Conservation (phyloP, 106 monocot genomes). For the Gastrodia elata region DNA sequence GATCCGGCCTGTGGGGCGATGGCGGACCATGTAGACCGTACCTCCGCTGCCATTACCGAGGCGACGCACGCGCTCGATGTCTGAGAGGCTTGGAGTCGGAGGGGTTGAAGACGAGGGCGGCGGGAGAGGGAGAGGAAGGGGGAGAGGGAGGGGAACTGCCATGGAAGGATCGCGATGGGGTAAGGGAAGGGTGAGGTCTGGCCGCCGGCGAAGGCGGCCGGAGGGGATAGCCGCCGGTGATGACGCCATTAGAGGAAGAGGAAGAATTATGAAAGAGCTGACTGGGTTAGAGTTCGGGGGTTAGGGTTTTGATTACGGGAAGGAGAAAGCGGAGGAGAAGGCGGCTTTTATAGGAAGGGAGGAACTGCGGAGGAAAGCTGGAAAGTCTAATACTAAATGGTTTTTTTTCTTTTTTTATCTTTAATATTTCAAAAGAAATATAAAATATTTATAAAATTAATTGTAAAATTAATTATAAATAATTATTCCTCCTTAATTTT, state of each 20-base stretch:
- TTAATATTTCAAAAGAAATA: too few relatives aligned
- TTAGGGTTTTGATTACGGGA: background rate
- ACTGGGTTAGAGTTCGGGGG: background rate
- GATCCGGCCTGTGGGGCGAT: constrained; percentile 29
- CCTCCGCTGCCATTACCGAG: constrained; percentile 61
- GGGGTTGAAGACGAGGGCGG: constrained; percentile 15
- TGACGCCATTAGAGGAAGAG: background rate
- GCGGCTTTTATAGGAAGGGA: background rate
- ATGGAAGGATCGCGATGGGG: constrained; percentile 53
- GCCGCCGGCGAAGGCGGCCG: constrained; percentile 41
- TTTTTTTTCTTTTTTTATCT: too few relatives aligned
- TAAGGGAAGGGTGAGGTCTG: constrained; percentile 66
- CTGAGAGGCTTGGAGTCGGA: constrained; percentile 26
- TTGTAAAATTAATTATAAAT: too few relatives aligned
- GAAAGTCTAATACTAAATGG: too few relatives aligned
- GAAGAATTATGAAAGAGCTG: background rate
- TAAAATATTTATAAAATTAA: too few relatives aligned
- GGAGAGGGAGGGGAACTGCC: constrained; percentile 47
- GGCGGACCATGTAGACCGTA: constrained; percentile 54
- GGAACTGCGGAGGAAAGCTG: background rate
- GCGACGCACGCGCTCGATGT: constrained; percentile 65
- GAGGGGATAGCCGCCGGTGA: background rate
- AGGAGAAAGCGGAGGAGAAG: background rate
- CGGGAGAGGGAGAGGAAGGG: constrained; percentile 13
- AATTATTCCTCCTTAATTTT: too few relatives aligned